A percentile compares a stretch with the other conserved stretches of the same genome.
phyloP scores from a whole-genome alignment of 2,329 filamentous ascomycete species.

The Hypoxylon rubiginosum region DNA sequence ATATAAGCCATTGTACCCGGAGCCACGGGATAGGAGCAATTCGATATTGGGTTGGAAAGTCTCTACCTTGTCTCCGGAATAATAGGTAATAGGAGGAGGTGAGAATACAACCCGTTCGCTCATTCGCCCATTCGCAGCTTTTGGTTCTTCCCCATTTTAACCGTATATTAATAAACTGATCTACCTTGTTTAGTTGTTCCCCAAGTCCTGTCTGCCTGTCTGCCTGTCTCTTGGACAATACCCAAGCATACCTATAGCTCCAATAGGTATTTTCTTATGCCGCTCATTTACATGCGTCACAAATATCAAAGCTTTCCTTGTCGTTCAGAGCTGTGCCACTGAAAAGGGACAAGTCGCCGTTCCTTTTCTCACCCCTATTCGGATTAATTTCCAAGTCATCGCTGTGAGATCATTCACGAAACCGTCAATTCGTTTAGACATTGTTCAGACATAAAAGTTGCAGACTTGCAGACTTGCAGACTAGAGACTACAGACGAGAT shows the following conservation, averaged over 20 bases:
- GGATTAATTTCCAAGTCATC: conserved; percentile 18
- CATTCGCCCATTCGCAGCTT: not conserved
- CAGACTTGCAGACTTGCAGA: not conserved
- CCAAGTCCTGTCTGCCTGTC: conserved; percentile 8
- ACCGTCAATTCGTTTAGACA: not conserved
- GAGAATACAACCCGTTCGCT: not conserved
- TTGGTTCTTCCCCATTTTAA: conserved; percentile 25
- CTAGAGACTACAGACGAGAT: not conserved
- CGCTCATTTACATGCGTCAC: conserved; percentile 21
- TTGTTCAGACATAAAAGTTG: not conserved
- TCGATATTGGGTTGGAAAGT: not conserved
- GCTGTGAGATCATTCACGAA: conserved; percentile 4
- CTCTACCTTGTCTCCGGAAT: conserved; percentile 26
- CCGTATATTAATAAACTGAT: conserved; percentile 42
- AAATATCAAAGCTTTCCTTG: conserved; percentile 1
- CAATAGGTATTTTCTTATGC: conserved; percentile 29
- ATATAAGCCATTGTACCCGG: conserved; percentile 12
- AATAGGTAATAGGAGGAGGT: conserved; percentile 25
- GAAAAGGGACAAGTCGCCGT: conserved; percentile 16
- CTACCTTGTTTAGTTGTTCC: conserved; percentile 13
- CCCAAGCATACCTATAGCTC: conserved; percentile 6
- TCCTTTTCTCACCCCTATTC: conserved; percentile 12
- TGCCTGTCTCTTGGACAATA: too few relatives aligned
- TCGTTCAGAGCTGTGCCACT: conserved; percentile 18
- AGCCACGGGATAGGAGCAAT: conserved; percentile 3